Evolutionary conservation across 106 monocot genomes (phyloP), one percentile per base, ranked within the genome.

Genomic region (Posidonia australis): DNA sequence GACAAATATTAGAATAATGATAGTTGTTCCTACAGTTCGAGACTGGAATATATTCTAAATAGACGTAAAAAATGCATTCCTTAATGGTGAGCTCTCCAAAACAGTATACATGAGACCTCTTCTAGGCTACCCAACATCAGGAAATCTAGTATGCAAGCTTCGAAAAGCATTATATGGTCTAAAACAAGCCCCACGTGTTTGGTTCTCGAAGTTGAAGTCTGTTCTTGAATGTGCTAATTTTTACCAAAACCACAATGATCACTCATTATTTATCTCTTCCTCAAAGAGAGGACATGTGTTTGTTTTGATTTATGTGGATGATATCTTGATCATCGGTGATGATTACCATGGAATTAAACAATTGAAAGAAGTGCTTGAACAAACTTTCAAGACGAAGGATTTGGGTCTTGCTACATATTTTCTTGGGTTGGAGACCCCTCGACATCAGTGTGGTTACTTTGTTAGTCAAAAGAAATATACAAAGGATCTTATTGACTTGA

Each of bases 141-240:
- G 5, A 3, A 28, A 51, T 10, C 25, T 75, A 70, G 70, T 80
- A 18, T 67, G 67, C 54, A 30, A 65, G 20, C 41, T 76, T 5
- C 52, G 25, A 0, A 71, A 36, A 25, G 56, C 22, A 26, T 12
- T 81, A 2, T 81, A 81, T 69, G 69, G 76, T 6, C 51, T 81
- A 26, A 67, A n/a, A n/a, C n/a, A n/a, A n/a, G n/a, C n/a, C n/a
- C n/a, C 64, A 72, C 6, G 47, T 81, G 41, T 68, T 44, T 81
- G 76, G 73, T 81, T 77, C 66, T 25, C 63, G 21, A 68, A 67
- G 28, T 68, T 76, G 28, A 47, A 54, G 16, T 63, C 9, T 5
- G n/a, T 69, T 64, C 14, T 31, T 14, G 6, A 22, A 9, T 46
- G 0, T 14, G 70, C 64, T 48, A 58, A 57, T 70, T 20, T n/a